Conservation (phyloP, 2,329 filamentous ascomycete genomes). For the Xylariomycetidae sp. region DNA sequence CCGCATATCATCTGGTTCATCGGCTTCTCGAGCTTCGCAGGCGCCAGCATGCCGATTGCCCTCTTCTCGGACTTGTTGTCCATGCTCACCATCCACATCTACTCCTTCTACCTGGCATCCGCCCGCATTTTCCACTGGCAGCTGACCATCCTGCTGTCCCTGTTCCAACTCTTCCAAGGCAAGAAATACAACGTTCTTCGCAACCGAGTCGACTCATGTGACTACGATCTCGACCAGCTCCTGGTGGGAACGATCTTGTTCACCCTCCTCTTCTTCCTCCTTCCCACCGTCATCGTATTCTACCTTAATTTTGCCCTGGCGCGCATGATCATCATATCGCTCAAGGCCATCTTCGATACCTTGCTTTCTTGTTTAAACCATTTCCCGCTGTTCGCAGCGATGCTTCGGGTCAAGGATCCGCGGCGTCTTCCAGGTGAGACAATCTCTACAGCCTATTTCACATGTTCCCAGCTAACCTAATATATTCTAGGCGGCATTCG, state of each 20-base stretch:
- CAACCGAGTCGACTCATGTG: slow-evolving; percentile 96
- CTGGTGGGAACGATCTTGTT: slow-evolving; percentile 95
- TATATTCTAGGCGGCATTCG: slow-evolving; percentile 63
- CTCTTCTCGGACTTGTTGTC: slow-evolving; percentile 92
- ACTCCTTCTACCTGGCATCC: slow-evolving; percentile 95
- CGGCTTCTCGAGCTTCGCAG: slow-evolving; percentile 89
- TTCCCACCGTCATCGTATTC: slow-evolving; percentile 93
- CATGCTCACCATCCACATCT: slow-evolving; percentile 88
- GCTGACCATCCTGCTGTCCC: slow-evolving; percentile 87
- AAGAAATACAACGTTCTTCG: slow-evolving; percentile 97
- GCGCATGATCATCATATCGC: slow-evolving; percentile 86
- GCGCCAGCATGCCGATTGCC: slow-evolving; percentile 93
- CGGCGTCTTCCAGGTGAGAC: slow-evolving; percentile 71
- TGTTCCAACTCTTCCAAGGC: slow-evolving; percentile 97
- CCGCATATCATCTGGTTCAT: slow-evolving; percentile 86
- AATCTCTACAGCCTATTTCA: neutral
- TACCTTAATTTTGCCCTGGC: slow-evolving; percentile 94
- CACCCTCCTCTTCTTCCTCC: slow-evolving; percentile 86
- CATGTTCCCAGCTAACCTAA: slow-evolving; percentile 2
- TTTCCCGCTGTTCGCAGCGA: slow-evolving; percentile 93
- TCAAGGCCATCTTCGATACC: slow-evolving; percentile 89
- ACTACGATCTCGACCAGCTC: slow-evolving; percentile 96
- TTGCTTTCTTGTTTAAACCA: slow-evolving; percentile 91
- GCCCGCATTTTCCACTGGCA: slow-evolving; percentile 99
- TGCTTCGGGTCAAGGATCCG: slow-evolving; percentile 92